Percentiles rank a stretch among this genome's conserved stretches.
phyloP scores from a whole-genome alignment of 208 protist genomes.

The Phytomonas sp. region DNA sequence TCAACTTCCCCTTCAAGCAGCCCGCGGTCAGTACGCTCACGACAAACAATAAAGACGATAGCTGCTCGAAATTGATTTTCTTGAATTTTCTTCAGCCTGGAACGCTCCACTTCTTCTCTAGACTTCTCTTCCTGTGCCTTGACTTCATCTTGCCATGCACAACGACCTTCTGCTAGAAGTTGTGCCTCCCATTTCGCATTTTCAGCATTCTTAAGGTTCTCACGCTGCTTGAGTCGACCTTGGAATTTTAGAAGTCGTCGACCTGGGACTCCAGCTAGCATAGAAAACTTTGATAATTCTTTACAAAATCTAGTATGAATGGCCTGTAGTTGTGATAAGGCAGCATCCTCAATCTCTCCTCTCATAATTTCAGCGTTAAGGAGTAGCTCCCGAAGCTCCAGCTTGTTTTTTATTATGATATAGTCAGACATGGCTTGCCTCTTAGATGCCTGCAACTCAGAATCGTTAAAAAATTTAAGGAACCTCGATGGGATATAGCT shows the following conservation, averaged over 20 bases:
- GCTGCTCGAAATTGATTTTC: constrained; percentile 33
- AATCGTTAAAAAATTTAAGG: not conserved
- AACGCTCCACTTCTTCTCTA: constrained; percentile 10
- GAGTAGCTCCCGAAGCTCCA: not conserved
- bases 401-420: not conserved
- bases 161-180: constrained; percentile 34
- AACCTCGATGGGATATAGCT: not conserved
- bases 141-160: constrained; percentile 18
- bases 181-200: constrained; percentile 12
- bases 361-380: not conserved
- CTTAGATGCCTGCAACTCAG: not conserved
- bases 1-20: constrained; percentile 20
- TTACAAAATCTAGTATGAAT: not conserved
- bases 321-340: not conserved
- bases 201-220: constrained; percentile 9
- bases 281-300: not conserved
- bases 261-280: not conserved
- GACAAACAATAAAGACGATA: constrained; percentile 39
- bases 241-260: constrained; percentile 17
- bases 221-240: constrained; percentile 16
- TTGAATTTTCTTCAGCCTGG: constrained; percentile 6
- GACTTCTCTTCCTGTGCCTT: constrained; percentile 7
- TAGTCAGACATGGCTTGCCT: not conserved
- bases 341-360: not conserved
- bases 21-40: constrained; percentile 24